phyloP scores from a whole-genome alignment of 331 rosid genomes.

The Prunus yedoensis region DNA sequence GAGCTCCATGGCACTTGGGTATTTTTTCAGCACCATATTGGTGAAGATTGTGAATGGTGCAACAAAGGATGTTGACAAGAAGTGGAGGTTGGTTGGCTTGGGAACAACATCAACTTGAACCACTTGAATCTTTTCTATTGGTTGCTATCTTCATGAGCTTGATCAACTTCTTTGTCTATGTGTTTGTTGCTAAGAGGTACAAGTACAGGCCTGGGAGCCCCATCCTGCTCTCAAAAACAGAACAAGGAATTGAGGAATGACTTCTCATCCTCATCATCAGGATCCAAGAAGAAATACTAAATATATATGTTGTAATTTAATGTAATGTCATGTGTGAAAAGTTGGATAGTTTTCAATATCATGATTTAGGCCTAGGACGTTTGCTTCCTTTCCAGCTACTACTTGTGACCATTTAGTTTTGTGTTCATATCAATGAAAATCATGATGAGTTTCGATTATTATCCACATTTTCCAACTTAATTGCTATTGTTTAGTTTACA shows the following conservation, averaged over 20 bases:
- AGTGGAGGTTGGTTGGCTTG: conserved; percentile 80
- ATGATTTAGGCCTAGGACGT: not conserved
- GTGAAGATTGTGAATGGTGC: conserved; percentile 73
- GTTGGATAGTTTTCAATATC: not conserved
- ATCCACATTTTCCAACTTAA: too few relatives aligned
- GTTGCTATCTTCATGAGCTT: conserved; percentile 74
- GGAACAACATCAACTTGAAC: conserved; percentile 80
- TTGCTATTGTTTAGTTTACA: too few relatives aligned
- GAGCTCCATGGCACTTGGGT: conserved; percentile 92
- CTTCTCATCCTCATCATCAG: not conserved
- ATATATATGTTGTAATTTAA: too few relatives aligned
- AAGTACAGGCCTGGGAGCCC: conserved; percentile 52
- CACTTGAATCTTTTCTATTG: conserved; percentile 67
- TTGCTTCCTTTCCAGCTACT: not conserved
- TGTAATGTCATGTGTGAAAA: not conserved
- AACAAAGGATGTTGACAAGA: conserved; percentile 42
- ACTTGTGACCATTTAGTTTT: not conserved
- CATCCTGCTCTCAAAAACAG: not conserved
- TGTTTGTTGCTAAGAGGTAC: conserved; percentile 64
- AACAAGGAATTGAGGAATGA: conserved; percentile 9
- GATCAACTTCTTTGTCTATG: conserved; percentile 57
- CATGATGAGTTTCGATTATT: too few relatives aligned
- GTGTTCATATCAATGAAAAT: too few relatives aligned
- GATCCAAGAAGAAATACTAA: not conserved
- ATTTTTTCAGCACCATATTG: conserved; percentile 67